phyloP scores from a whole-genome alignment of 768 basidiomycete species.

The Kondoa malvinella region DNA sequence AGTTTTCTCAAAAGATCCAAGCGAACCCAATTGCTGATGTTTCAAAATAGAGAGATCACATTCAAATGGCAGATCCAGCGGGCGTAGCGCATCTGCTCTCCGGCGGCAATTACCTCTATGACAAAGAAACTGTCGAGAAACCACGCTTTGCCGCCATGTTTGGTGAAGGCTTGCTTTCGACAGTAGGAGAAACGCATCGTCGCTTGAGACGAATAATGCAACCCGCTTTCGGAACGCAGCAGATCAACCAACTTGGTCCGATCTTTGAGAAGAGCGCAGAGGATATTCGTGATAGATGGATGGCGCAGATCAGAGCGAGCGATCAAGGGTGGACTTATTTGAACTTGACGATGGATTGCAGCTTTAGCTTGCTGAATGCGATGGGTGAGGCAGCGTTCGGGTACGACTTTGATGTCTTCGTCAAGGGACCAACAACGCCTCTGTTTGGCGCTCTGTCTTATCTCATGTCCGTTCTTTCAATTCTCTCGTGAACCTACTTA shows the following conservation, averaged over 20 bases:
- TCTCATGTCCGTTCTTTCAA: neutral
- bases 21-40: neutral
- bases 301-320: neutral
- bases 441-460: neutral
- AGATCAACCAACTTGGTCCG: neutral
- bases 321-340: neutral
- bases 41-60: conserved; percentile 1
- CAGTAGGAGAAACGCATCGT: neutral
- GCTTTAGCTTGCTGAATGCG: conserved; percentile 8
- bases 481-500: neutral
- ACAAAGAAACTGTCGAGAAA: conserved; percentile 4
- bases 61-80: conserved; percentile 5
- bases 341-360: conserved; percentile 2
- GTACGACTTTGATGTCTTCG: conserved; percentile 8
- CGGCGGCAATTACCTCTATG: conserved; percentile 4
- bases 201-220: neutral
- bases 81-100: conserved; percentile 2
- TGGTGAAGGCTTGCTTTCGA: conserved; percentile 4
- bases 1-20: neutral
- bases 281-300: conserved; percentile 2
- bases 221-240: conserved; percentile 5
- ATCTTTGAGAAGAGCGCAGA: neutral
- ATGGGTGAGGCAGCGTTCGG: conserved; percentile 6
- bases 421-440: neutral
- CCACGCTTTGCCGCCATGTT: conserved; percentile 4